Conservation (phyloP, 257 asterid species). For the Salvia miltiorrhiza region DNA sequence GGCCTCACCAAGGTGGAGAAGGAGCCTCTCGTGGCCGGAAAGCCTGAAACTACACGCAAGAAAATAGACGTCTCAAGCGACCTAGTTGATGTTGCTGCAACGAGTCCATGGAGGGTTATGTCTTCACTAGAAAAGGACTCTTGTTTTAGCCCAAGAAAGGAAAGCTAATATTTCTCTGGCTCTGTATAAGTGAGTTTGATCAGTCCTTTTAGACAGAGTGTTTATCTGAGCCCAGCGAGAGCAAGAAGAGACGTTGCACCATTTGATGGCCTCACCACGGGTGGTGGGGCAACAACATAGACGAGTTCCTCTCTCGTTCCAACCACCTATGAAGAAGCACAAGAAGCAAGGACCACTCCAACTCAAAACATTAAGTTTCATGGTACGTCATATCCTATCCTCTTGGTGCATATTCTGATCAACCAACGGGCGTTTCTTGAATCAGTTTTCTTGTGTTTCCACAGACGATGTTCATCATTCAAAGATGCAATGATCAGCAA, state of each 20-base stretch:
- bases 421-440: not conserved
- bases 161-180: slow-evolving; percentile 8
- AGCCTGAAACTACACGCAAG: slow-evolving; percentile 20
- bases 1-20: not conserved
- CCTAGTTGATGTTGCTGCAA: slow-evolving; percentile 39
- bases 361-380: slow-evolving; percentile 11
- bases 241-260: not conserved
- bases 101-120: slow-evolving; percentile 27
- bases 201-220: not conserved
- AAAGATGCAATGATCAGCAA: slow-evolving; percentile 11
- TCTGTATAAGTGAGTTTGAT: slow-evolving; percentile 24
- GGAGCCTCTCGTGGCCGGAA: slow-evolving; percentile 12
- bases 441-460: not conserved
- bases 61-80: slow-evolving; percentile 35
- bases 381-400: slow-evolving; percentile 26
- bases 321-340: slow-evolving; percentile 16
- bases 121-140: slow-evolving; percentile 38
- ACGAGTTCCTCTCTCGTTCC: not conserved
- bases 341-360: not conserved
- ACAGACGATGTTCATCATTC: slow-evolving; percentile 19
- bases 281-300: not conserved
- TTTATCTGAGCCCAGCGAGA: slow-evolving; percentile 1
- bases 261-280: not conserved
- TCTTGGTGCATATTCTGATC: not conserved
- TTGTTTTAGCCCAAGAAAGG: slow-evolving; percentile 34